Evolutionary conservation across 176 grass and related monocot species (phyloP), one percentile per base, ranked within the genome.

Genomic region (Aechmea fasciata): DNA sequence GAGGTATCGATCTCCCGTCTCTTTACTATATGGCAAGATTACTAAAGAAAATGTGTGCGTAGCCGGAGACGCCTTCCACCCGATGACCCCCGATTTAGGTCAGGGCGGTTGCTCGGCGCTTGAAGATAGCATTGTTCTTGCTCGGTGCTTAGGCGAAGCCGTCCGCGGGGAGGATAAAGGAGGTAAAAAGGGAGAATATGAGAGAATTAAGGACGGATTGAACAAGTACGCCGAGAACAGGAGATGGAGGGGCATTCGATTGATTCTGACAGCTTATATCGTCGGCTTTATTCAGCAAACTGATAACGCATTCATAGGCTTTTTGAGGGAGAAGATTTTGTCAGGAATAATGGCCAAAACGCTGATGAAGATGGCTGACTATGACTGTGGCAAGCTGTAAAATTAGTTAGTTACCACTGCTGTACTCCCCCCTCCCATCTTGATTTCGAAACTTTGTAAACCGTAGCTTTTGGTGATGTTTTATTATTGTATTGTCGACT

Each of bases 31-130:
- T 9, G 83, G 73, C 23, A 68, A 65, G 11, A 84, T 91, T 51
- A 77, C 12, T 78, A 88, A 63, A 71, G 80, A 80, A 14, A 88
- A 78, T 65, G 75, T 49, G 11, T 96, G 85, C 71, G 91, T 96
- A 12, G 77, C 81, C 14, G 91, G 91, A 2, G 91, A 96, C 62
- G 88, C 91, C 28, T 62, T 91, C 57, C 92, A 96, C 71, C 88
- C 92, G 26, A 96, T 89, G 92, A 91, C 92, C 9, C 92, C 92
- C 2, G 88, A 96, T 47, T 23, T 96, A 48, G 88, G 83, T 2
- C 85, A 96, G 78, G 92, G 92, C 11, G 85, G 69, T 13, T 91
- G 92, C 83, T 47, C 73, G 10, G 80, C 83, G 29, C 79, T 91
- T 19, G 92, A 96, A 81, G 92, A 96, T 51, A 64, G 67, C 19